Percentiles rank a stretch among this genome's conserved stretches.
phyloP scores from a whole-genome alignment of 2,329 filamentous ascomycete species.

The Paracoccidioides brasiliensis region DNA sequence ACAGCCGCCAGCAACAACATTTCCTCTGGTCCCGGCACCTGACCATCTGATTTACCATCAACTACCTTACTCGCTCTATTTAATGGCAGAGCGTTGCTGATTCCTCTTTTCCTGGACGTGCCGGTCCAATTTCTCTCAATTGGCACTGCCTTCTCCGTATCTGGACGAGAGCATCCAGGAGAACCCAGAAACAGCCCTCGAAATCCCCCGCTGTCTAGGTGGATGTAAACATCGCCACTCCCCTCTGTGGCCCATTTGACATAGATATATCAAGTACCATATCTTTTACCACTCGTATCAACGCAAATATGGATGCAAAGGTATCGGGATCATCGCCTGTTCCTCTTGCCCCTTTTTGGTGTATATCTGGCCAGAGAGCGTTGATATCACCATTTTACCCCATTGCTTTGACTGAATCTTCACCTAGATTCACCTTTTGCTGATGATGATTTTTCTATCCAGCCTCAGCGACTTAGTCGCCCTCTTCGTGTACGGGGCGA shows the following conservation, averaged over 20 bases:
- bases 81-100: constrained; percentile 2
- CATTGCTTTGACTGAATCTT: constrained; percentile 8
- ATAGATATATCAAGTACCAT: not conserved
- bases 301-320: constrained; percentile 34
- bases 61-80: not conserved
- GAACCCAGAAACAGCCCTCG: not conserved
- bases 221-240: constrained; percentile 1
- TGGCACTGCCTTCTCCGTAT: constrained; percentile 8
- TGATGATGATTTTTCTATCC: constrained; percentile 12
- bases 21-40: not conserved
- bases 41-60: not conserved
- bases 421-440: constrained; percentile 14
- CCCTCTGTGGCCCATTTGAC: constrained; percentile 1
- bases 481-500: constrained; percentile 48
- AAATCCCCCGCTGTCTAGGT: not conserved
- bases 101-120: not conserved
- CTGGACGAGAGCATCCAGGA: not conserved
- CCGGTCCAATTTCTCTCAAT: not conserved
- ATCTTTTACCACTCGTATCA: not conserved
- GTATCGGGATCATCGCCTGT: constrained; percentile 15
- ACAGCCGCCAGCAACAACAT: not conserved
- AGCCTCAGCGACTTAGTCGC: constrained; percentile 58
- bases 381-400: not conserved
- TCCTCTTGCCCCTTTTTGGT: constrained; percentile 1
- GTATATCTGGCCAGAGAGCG: not conserved